A percentile compares a stretch with the other conserved stretches of the same genome.
Conservation (phyloP, 225 moss, liverwort and hornwort genomes). For the Thuidium tamariscinum region DNA sequence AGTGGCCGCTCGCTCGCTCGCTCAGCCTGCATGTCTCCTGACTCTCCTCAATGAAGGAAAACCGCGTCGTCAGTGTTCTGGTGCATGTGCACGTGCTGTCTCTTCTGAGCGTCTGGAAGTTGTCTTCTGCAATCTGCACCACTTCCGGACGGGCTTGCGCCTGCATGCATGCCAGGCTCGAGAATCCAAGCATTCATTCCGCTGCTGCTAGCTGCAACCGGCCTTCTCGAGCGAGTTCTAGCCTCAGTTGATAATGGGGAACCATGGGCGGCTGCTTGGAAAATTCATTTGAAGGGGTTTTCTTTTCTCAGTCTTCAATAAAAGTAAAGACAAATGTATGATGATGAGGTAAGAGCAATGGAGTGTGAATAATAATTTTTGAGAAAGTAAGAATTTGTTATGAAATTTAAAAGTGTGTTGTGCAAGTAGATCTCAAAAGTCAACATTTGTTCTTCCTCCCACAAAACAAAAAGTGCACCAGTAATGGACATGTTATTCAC, state of each 20-base stretch:
- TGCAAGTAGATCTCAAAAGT: too few species aligned
- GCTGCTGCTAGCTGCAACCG: neutral
- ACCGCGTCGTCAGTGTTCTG: neutral
- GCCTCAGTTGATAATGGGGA: neutral
- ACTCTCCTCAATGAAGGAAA: neutral
- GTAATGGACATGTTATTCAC: too few species aligned
- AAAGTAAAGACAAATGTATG: neutral
- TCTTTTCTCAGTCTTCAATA: too few species aligned
- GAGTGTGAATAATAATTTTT: neutral
- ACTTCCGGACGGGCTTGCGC: neutral
- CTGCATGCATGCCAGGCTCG: neutral
- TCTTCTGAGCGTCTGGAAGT: neutral
- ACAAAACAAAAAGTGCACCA: neutral
- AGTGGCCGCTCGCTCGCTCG: neutral
- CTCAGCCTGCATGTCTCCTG: too few species aligned
- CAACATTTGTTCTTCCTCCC: too few species aligned
- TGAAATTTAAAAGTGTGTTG: neutral
- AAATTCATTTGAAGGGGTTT: fast-evolving
- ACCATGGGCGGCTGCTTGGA: neutral
- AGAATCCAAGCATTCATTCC: neutral
- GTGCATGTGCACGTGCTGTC: neutral
- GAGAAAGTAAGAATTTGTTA: neutral
- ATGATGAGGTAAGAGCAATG: neutral
- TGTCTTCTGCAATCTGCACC: neutral
- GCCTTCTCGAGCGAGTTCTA: too few species aligned